Evolutionary conservation across 148 eudicot genomes (phyloP).

Genomic region (Amaranthus palmeri): DNA sequence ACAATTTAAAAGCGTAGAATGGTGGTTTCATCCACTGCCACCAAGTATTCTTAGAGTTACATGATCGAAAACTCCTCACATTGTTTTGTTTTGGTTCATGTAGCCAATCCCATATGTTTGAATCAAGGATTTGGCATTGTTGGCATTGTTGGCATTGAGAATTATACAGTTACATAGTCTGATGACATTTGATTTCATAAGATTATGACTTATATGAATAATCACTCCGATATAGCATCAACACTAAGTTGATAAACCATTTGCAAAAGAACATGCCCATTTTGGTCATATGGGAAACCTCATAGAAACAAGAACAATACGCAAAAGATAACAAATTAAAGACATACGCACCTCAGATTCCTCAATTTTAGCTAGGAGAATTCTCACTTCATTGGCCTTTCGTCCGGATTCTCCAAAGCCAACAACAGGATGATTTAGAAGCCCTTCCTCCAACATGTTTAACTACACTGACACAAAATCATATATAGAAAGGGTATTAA

Average conservation of each 20-base stretch:
- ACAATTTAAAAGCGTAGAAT: not conserved
- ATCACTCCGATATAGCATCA: not conserved
- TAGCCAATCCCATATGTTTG: too few relatives aligned
- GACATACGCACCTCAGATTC: constrained; percentile 84
- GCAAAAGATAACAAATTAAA: constrained; percentile 2
- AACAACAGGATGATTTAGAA: constrained; percentile 81
- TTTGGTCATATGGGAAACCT: constrained; percentile 5
- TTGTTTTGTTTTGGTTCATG: too few relatives aligned
- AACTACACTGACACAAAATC: constrained; percentile 82
- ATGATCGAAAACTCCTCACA: too few relatives aligned
- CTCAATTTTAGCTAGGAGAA: constrained; percentile 89
- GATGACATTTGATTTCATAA: not conserved
- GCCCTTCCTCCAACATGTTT: constrained; percentile 99
- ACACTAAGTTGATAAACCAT: not conserved
- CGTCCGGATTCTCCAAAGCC: constrained; percentile 98
- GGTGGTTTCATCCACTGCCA: not conserved
- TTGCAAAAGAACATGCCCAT: not conserved
- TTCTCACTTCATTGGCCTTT: constrained; percentile 81
- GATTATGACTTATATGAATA: not conserved
- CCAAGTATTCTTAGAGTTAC: not conserved
- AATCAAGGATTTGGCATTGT: too few relatives aligned
- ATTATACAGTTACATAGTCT: not conserved
- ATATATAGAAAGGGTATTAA: constrained; percentile 26
- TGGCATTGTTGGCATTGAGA: not conserved
- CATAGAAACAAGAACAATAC: not conserved